These are phyloP conservation scores for Kodamaea restingae DNA, from an alignment of 805 yeast genomes.

Conservation along the genomic window DNA sequence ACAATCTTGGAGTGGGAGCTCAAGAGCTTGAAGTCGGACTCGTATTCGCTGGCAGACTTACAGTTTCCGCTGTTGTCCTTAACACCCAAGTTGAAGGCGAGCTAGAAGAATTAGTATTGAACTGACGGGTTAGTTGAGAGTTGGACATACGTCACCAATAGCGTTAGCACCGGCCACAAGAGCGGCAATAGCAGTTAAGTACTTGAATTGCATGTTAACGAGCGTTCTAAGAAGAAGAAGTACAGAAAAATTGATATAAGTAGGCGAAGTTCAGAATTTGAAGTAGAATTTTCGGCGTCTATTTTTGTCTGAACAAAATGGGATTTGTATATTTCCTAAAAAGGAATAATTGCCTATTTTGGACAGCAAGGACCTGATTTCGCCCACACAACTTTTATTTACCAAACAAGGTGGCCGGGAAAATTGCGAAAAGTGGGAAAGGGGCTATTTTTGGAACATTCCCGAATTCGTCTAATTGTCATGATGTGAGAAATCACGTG, in stretches of 20 bases:
- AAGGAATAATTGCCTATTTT: conserved; percentile 1
- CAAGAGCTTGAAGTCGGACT: conserved; percentile 59
- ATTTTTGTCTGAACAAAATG: conserved; percentile 1
- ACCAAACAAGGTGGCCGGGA: background rate
- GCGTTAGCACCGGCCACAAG: conserved; percentile 51
- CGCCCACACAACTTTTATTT: conserved; percentile 2
- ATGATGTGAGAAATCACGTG: too few species aligned
- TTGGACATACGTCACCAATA: conserved; percentile 47
- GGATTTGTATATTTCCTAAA: background rate
- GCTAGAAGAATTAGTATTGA: conserved; percentile 21
- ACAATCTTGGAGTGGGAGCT: conserved; percentile 58
- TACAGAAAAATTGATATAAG: conserved; percentile 4
- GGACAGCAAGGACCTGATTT: conserved; percentile 1
- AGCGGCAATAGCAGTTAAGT: conserved; percentile 45
- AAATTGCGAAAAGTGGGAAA: conserved; percentile 1
- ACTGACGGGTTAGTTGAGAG: background rate
- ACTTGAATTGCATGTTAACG: conserved; percentile 34
- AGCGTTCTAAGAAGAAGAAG: conserved; percentile 7
- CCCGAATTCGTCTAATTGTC: too few species aligned
- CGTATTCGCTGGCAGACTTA: conserved; percentile 69
- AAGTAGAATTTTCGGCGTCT: conserved; percentile 9
- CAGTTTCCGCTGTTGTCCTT: conserved; percentile 70
- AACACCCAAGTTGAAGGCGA: conserved; percentile 83
- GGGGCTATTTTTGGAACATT: too few species aligned
- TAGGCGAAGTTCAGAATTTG: background rate